phyloP scores from a whole-genome alignment of 106 monocot genomes.

The Phalaenopsis equestris region DNA sequence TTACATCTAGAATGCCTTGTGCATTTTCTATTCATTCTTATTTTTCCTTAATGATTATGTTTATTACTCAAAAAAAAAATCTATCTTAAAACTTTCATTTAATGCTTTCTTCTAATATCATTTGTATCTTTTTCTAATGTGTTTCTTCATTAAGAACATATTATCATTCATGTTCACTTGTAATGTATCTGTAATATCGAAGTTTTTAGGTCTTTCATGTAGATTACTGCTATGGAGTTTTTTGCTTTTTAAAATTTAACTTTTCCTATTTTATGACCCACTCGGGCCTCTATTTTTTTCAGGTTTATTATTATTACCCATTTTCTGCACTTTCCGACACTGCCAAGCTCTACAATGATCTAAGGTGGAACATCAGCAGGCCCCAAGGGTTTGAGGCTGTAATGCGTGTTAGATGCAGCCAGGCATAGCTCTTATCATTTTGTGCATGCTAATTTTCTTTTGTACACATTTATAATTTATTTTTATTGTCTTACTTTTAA shows the following conservation, averaged over 20 bases:
- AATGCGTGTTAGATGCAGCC: conserved; percentile 96
- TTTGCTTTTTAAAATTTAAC: not conserved
- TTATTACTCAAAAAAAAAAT: not conserved
- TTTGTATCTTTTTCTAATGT: not conserved
- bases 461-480: not conserved
- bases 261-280: not conserved
- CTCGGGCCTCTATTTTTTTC: conserved; percentile 9
- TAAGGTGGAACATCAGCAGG: conserved; percentile 93
- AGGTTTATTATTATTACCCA: conserved; percentile 93
- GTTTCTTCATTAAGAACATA: not conserved
- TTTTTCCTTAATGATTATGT: not conserved
- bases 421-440: conserved; percentile 30
- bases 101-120: not conserved
- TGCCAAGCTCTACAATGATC: conserved; percentile 94
- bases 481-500: not conserved
- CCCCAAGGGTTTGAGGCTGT: conserved; percentile 99
- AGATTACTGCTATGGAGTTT: not conserved
- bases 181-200: not conserved
- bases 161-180: not conserved
- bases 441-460: not conserved
- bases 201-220: not conserved
- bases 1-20: not conserved
- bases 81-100: not conserved
- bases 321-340: conserved; percentile 95
- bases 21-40: not conserved